These are phyloP conservation scores for Pseudogymnoascus sp. DNA, from an alignment of 2,329 filamentous ascomycete genomes.

Conservation along the genomic window DNA sequence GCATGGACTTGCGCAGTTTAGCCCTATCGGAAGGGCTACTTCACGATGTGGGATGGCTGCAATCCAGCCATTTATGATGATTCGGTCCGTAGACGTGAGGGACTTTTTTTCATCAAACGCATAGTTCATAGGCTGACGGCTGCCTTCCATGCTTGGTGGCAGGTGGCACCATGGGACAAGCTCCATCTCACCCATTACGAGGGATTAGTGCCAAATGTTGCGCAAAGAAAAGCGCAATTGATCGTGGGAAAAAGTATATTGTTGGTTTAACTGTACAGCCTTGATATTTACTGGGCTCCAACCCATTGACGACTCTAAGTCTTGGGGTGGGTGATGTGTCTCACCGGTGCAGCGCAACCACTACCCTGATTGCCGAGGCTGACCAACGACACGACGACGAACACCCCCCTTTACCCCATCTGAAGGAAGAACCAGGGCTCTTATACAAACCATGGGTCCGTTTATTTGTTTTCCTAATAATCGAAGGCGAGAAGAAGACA, in stretches of 20 bases:
- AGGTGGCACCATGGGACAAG: not conserved
- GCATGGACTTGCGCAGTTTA: not conserved
- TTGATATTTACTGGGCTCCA: not conserved
- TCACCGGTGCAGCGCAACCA: not conserved
- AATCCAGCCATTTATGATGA: not conserved
- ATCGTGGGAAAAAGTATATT: not conserved
- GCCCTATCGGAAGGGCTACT: not conserved
- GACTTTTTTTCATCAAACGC: not conserved
- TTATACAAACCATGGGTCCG: not conserved
- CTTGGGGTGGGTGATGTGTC: not conserved
- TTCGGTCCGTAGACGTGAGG: not conserved
- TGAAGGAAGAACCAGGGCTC: not conserved
- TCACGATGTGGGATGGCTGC: not conserved
- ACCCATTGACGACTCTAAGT: not conserved
- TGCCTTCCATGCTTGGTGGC: not conserved
- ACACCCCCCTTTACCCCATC: not conserved
- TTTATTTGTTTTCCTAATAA: not conserved
- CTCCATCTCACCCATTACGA: not conserved
- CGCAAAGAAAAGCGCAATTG: not conserved
- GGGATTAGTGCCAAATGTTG: too few relatives aligned
- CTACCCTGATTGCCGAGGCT: not conserved
- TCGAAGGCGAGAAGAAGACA: not conserved
- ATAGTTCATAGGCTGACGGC: not conserved
- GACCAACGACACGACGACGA: not conserved
- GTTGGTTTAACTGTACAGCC: not conserved